These are phyloP conservation scores for Fusarium veterinarium DNA, from an alignment of 2,329 filamentous ascomycete genomes.

Conservation along the genomic window DNA sequence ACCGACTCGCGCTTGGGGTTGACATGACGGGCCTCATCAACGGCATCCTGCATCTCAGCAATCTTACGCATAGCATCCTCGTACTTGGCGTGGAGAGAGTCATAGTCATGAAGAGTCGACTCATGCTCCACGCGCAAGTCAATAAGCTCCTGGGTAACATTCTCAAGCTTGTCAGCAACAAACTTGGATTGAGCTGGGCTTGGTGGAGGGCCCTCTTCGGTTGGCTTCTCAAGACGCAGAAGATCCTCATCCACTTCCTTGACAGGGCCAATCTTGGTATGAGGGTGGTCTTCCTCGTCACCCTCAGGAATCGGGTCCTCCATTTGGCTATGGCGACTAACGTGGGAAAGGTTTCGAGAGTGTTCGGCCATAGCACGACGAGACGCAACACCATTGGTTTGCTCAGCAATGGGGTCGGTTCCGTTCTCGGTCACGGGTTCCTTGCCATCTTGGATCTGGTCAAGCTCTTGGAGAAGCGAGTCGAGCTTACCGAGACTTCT, in stretches of 20 bases:
- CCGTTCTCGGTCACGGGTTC: constrained; percentile 47
- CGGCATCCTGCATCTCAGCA: constrained; percentile 84
- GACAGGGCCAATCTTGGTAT: constrained; percentile 49
- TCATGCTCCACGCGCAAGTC: constrained; percentile 94
- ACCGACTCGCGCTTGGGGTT: constrained; percentile 66
- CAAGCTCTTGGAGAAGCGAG: constrained; percentile 89
- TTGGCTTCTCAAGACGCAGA: constrained; percentile 27
- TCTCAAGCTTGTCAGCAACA: constrained; percentile 92
- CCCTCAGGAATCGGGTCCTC: constrained; percentile 67
- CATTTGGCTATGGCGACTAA: constrained; percentile 65
- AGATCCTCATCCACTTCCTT: constrained; percentile 47
- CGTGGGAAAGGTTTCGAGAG: constrained; percentile 65
- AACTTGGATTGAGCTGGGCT: constrained; percentile 86
- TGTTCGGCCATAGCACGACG: constrained; percentile 62
- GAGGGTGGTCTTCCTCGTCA: constrained; percentile 54
- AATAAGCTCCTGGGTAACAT: constrained; percentile 89
- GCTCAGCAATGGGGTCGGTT: constrained; percentile 45
- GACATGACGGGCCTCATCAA: constrained; percentile 81
- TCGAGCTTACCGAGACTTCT: constrained; percentile 95
- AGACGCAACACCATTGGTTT: constrained; percentile 55
- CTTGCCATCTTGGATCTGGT: constrained; percentile 74
- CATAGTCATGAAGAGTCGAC: constrained; percentile 81
- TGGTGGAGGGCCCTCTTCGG: constrained; percentile 55
- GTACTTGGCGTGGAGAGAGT: constrained; percentile 87
- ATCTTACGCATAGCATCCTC: constrained; percentile 86